Evolutionary conservation across 2,329 filamentous ascomycete species (phyloP).

Genomic region (Fusarium sp.): DNA sequence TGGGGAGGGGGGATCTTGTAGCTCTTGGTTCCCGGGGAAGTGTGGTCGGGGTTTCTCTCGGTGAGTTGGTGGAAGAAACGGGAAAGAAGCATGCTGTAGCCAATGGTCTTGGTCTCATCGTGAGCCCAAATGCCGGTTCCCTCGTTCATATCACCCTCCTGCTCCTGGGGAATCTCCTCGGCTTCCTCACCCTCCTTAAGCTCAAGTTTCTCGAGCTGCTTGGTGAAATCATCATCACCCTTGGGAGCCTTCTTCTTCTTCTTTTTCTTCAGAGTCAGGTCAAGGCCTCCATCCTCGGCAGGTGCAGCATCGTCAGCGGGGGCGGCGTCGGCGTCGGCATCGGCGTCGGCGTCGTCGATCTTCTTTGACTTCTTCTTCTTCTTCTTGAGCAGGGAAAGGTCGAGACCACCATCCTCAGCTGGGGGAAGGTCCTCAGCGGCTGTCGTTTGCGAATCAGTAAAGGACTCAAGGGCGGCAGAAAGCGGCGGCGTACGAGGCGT

Average conservation of each 20-base stretch:
- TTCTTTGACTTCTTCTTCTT: constrained; percentile 71
- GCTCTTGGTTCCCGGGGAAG: constrained; percentile 87
- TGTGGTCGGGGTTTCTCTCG: constrained; percentile 96
- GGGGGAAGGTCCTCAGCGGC: constrained; percentile 59
- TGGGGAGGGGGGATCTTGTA: constrained; percentile 99
- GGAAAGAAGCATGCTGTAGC: constrained; percentile 85
- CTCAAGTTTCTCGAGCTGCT: constrained; percentile 71
- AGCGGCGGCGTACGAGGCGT: constrained; percentile 73
- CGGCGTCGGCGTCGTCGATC: constrained; percentile 50
- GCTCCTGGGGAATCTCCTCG: constrained; percentile 61
- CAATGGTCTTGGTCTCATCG: constrained; percentile 80
- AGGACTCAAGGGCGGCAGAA: constrained; percentile 65
- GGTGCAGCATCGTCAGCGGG: constrained; percentile 49
- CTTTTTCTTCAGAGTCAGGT: constrained; percentile 83
- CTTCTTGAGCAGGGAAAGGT: constrained; percentile 82
- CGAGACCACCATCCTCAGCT: constrained; percentile 64
- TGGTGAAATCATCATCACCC: constrained; percentile 73
- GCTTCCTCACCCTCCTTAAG: constrained; percentile 74
- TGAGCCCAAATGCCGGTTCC: constrained; percentile 93
- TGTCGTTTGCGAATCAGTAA: constrained; percentile 63
- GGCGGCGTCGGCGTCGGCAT: constrained; percentile 59
- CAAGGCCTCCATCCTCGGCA: constrained; percentile 63
- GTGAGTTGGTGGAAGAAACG: constrained; percentile 96
- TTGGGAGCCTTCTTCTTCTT: constrained; percentile 67
- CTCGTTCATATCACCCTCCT: constrained; percentile 82